Base-by-base conservation (phyloP, 2,329 filamentous ascomycete species). In the Cercospora canescens region DNA sequence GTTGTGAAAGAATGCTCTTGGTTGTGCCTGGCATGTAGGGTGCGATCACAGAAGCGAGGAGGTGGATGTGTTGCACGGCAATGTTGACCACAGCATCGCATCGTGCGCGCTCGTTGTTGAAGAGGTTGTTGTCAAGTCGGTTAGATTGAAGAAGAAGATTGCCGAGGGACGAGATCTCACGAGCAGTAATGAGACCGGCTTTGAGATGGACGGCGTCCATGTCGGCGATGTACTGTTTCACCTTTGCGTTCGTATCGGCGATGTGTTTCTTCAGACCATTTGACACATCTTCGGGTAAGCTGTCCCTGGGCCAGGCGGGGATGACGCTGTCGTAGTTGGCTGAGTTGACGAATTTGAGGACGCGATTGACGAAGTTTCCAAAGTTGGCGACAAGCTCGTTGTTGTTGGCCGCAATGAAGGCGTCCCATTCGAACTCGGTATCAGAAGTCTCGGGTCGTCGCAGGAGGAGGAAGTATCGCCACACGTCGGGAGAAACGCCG, bases 401-500 rank as follows among this genome's bases (percentile, higher is more conserved):
- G 83, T 97, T 97, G 84, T 97, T 97, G 72, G 87, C 85, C 37
- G 88, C 86, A 68, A 95, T 90, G 80, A 97, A 96, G 54, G 89
- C 86, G 65, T 87, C 87, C 93, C 93, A 97, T 77, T 94, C 91
- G 78, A 97, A 97, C 76, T 97, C 91, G 0, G 92, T 91, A 76
- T 97, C 94, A 60, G 90, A 87, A 11, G 89, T 90, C 79, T 97
- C 94, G 0, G 94, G 94, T 64, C 94, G 88, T 77, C 91, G 90
- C 52, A 93, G 91, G 39, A 97, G 85, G 24, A 97, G 87, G 81
- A 95, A 97, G 80, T 94, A 97, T 71, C 94, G 86, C 92, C 93
- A 97, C n/a, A 97, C 92, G 69, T 94, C 92, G 0, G 93, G 84
- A 16, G 90, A 87, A 18, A 97, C 86, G 21, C 93, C 93, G 8